Evolutionary conservation across 805 yeast genomes (phyloP).

Genomic region (Hanseniaspora singularis): DNA sequence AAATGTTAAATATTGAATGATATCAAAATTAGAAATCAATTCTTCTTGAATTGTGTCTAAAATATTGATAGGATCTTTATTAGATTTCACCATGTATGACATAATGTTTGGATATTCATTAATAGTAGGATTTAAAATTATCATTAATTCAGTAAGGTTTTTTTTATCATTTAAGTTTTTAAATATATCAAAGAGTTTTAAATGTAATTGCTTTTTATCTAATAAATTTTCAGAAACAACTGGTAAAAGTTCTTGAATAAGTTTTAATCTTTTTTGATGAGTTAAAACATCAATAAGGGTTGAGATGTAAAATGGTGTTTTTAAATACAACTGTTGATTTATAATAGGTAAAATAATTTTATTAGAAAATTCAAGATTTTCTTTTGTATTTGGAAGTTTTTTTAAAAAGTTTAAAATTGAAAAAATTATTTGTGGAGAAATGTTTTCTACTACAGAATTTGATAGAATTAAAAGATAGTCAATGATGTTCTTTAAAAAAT

Average conservation of each 20-base stretch:
- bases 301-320: not conserved
- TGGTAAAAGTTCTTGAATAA: not conserved
- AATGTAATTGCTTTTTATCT: not conserved
- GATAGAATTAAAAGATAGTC: not conserved
- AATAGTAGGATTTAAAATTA: not conserved
- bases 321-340: not conserved
- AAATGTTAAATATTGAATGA: not conserved
- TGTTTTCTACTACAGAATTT: not conserved
- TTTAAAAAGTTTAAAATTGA: not conserved
- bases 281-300: not conserved
- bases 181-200: not conserved
- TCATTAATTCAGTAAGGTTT: not conserved
- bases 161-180: not conserved
- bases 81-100: not conserved
- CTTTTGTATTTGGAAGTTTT: not conserved
- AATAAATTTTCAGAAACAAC: not conserved
- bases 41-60: not conserved
- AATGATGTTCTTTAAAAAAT: not conserved
- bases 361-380: not conserved
- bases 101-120: not conserved
- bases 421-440: not conserved
- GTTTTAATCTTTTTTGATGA: not conserved
- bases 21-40: not conserved
- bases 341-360: not conserved
- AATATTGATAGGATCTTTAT: not conserved